Base-by-base conservation (phyloP, 2,329 filamentous ascomycete species). In the Calcarisporium arbuscula region DNA sequence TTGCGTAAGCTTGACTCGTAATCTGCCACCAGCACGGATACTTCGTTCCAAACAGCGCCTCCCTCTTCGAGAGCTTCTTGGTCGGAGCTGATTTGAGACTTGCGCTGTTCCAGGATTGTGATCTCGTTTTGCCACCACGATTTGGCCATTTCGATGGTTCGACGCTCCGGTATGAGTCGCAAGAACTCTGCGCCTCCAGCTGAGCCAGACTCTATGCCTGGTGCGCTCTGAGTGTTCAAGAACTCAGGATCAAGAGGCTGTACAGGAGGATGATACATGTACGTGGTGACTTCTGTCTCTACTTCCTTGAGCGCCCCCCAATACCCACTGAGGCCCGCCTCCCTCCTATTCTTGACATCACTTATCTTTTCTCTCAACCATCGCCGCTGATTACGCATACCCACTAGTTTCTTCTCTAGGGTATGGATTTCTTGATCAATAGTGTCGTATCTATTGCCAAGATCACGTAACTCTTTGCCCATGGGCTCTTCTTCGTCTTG, bases 241-340 rank as follows among this genome's bases (percentile, higher is more conserved):
- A 68, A 62, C 22, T 68, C 67, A 1, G 62, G 45, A 36, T 77
- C 72, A 7, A 79, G 49, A 0, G 74, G 72, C 26, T 62, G 62
- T 5, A 77, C 57, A 0, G 74, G 72, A 2, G 79, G 77, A 11
- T 68, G 65, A 8, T 60, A 65, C 45, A 88, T 61, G 39, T 88
- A 72, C 5, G 61, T 62, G 5, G 62, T 59, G 6, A 86, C 67
- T 35, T 83, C 74, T 11, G 62, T 64, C 40, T 88, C 80, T 6
- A 85, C 69, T 35, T 85, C 73, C 36, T 65, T 72, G 22, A 86
- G 58, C 5, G 81, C 80, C 2, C 79, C 74, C 15, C 70, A 74
- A 53, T 86, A 88, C 1, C 81, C 80, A 36, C 80, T 84, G 11
- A 87, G 54, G n/a, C 77, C 77, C 3, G 82, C 79, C 52, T 87